A percentile compares a stretch with the other conserved stretches of the same genome.
These are phyloP conservation scores for Alternaria triticina DNA, from an alignment of 2,329 filamentous ascomycete genomes.

Conservation along the genomic window DNA sequence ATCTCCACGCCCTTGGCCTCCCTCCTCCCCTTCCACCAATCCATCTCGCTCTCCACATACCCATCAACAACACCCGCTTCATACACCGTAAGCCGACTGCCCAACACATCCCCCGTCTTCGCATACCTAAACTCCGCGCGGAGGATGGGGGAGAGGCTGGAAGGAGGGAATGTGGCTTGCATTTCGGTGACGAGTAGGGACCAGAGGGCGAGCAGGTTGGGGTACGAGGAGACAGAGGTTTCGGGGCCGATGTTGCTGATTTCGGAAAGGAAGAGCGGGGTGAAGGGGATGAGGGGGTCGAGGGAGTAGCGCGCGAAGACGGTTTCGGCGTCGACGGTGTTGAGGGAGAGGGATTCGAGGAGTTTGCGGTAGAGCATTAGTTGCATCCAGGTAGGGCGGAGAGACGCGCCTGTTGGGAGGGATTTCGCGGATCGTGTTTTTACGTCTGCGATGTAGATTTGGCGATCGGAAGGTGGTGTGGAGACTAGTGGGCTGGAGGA, in stretches of 20 bases:
- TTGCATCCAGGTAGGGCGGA: conserved; percentile 82
- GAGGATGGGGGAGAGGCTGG: conserved; percentile 56
- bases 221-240: conserved; percentile 62
- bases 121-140: conserved; percentile 62
- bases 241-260: conserved; percentile 64
- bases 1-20: conserved; percentile 76
- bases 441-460: conserved; percentile 82
- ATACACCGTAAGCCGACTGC: conserved; percentile 68
- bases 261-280: conserved; percentile 78
- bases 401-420: conserved; percentile 68
- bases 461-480: conserved; percentile 25
- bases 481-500: background rate
- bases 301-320: conserved; percentile 77
- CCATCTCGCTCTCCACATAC: conserved; percentile 73
- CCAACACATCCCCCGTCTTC: conserved; percentile 59
- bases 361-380: conserved; percentile 89
- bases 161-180: conserved; percentile 59
- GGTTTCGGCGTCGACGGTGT: conserved; percentile 70
- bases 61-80: conserved; percentile 67
- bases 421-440: conserved; percentile 77
- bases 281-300: conserved; percentile 70
- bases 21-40: conserved; percentile 87
- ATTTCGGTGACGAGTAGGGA: conserved; percentile 68
- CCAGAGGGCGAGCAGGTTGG: conserved; percentile 67
- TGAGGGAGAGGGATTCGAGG: conserved; percentile 75